Base-by-base conservation (phyloP, 805 yeast species). In the Candida ovalis region DNA sequence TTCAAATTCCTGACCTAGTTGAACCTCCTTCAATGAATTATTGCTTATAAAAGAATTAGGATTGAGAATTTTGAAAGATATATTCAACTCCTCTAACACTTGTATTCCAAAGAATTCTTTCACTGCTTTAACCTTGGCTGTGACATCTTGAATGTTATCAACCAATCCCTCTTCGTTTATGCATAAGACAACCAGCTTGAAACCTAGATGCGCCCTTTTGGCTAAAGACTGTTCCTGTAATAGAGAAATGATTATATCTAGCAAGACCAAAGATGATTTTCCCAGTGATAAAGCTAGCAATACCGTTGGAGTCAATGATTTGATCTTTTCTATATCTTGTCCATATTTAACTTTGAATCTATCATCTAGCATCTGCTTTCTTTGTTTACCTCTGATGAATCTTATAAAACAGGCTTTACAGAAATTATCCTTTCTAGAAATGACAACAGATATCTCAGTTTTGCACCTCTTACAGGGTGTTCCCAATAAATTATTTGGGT, bases 321-420 rank as follows among this genome's bases (percentile, higher is more conserved):
- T 40, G 2, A 50, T 44, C 17, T 51, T 37, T 25, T 67, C 70
- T 6, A 24, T 15, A 17, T 69, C 69, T 1, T 67, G 66, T 13
- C 79, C 80, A 57, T 71, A 89, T 57, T 82, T 77, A 21, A 86
- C 91, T 60, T 88, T 86, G 68, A 77, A 90, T 46, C 74, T 78
- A 13, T 86, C 90, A 53, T 76, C 78, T 62, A 70, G 73, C 89
- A 92, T 81, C 59, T 77, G 86, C 59, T 85, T 86, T 52, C 96
- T 74, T 65, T 88, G 90, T 63, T 91, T 91, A 22, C 88, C 83
- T 48, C 84, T 75, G 33, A 91, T 73, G 61, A 88, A 91, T 50
- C 82, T 75, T 19, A 77, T 61, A 57, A 88, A 92, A 64, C 98
- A 91, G 2, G 53, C 48, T 50, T 70, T 66, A 66, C 95, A 87